phyloP scores from a whole-genome alignment of 805 yeast species.

The Vanderwaltozyma yarrowii region DNA sequence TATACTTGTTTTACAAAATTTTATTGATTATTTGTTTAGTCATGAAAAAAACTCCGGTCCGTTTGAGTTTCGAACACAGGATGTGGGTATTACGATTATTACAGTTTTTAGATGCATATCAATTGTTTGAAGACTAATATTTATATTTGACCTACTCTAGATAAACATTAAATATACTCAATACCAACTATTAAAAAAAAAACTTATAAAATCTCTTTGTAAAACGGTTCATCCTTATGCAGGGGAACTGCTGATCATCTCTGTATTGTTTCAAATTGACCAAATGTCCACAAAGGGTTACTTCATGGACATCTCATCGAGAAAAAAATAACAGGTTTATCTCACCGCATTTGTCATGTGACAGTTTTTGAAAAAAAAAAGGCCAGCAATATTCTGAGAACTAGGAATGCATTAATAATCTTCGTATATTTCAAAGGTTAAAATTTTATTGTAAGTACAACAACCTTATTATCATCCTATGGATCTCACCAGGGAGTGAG shows the following conservation, averaged over 20 bases:
- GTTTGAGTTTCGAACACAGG: too few relatives aligned
- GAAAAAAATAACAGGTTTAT: background rate
- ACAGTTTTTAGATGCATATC: too few relatives aligned
- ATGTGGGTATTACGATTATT: too few relatives aligned
- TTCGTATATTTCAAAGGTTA: too few relatives aligned
- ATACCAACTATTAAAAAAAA: conserved; percentile 48
- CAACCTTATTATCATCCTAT: too few relatives aligned
- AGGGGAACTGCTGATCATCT: conserved; percentile 99
- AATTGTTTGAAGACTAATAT: too few relatives aligned
- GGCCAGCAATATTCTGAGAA: background rate
- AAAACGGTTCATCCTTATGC: conserved; percentile 99
- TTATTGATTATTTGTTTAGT: too few relatives aligned
- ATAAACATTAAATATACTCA: background rate
- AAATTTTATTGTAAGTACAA: too few relatives aligned
- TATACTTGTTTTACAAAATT: too few relatives aligned
- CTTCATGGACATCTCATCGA: conserved; percentile 11
- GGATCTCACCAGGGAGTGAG: too few relatives aligned
- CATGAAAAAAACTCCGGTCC: too few relatives aligned
- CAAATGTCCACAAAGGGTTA: conserved; percentile 64
- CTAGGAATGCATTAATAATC: too few relatives aligned
- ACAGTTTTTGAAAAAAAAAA: background rate
- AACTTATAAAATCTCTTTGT: conserved; percentile 97
- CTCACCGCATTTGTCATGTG: background rate
- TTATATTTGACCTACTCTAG: background rate
- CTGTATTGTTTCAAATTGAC: conserved; percentile 99